These are phyloP conservation scores for Trametes pubescens DNA, from an alignment of 1,284 basidiomycete species.

Conservation along the genomic window DNA sequence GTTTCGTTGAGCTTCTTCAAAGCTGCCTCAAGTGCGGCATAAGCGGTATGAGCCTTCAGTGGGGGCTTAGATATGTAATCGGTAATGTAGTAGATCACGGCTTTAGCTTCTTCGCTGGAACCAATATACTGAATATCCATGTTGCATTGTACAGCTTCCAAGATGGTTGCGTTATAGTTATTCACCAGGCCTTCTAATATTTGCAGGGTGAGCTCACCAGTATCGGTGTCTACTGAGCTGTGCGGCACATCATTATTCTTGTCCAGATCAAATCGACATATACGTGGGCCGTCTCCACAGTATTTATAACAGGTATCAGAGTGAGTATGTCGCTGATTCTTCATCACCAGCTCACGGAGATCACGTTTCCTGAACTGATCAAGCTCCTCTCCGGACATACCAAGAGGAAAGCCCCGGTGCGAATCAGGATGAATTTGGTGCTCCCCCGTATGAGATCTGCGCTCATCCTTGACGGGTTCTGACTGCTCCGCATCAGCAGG, in stretches of 20 bases:
- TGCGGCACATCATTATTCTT: neutral
- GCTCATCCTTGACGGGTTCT: too few relatives aligned
- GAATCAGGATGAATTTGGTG: neutral
- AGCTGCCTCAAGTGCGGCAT: constrained; percentile 45
- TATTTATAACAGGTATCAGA: constrained; percentile 4
- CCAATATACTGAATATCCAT: neutral
- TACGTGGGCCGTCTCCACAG: neutral
- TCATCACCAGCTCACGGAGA: neutral
- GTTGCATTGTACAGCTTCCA: neutral
- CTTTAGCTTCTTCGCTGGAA: neutral
- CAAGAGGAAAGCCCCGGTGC: neutral
- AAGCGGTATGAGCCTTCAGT: constrained; percentile 35
- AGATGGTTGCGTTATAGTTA: neutral
- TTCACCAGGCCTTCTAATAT: neutral
- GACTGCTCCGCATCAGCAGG: neutral
- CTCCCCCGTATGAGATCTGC: too few relatives aligned
- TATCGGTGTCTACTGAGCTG: neutral
- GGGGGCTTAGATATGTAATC: neutral
- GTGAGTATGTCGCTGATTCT: neutral
- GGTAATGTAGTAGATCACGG: neutral
- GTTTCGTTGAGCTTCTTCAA: neutral
- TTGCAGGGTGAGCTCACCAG: neutral
- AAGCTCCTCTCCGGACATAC: neutral
- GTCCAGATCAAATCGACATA: neutral
- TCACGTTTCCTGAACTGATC: neutral